phyloP scores from a whole-genome alignment of 2,329 filamentous ascomycete species.

The Phymatotrichopsis omnivora region DNA sequence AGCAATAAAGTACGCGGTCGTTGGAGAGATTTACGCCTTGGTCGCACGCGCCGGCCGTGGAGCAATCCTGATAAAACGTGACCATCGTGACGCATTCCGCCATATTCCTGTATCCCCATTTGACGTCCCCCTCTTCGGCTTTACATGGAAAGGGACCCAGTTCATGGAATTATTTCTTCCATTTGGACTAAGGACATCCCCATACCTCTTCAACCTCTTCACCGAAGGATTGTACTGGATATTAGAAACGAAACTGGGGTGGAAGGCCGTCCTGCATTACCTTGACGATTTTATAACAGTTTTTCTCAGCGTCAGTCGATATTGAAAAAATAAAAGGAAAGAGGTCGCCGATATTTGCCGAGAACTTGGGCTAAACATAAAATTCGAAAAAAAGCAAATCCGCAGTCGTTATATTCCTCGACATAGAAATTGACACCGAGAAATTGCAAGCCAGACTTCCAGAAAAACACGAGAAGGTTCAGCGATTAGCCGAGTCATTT shows the following conservation, averaged over 20 bases:
- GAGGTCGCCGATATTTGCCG: not conserved
- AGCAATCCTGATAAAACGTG: conserved; percentile 4
- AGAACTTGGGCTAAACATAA: conserved; percentile 1
- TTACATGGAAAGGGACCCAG: not conserved
- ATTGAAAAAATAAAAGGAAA: not conserved
- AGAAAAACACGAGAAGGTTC: no score
- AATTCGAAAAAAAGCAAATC: conserved; percentile 1
- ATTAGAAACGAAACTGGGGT: conserved; percentile 1
- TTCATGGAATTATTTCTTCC: conserved; percentile 9
- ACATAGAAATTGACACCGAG: no score
- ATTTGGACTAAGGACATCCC: conserved; percentile 6
- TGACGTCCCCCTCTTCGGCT: conserved; percentile 2
- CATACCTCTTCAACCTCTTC: conserved; percentile 8
- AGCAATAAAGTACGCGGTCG: not conserved
- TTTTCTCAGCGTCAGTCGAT: not conserved
- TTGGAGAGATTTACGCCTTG: not conserved
- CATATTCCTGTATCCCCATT: conserved; percentile 7
- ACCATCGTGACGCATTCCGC: conserved; percentile 7
- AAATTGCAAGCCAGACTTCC: no score
- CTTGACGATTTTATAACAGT: conserved; percentile 11
- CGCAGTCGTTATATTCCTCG: no score
- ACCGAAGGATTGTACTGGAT: conserved; percentile 11
- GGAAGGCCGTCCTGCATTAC: conserved; percentile 4
- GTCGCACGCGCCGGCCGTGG: not conserved
- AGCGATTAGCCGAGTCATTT: no score